phyloP scores from a whole-genome alignment of 352 stramenopile genomes.

The Phytophthora pinifolia region DNA sequence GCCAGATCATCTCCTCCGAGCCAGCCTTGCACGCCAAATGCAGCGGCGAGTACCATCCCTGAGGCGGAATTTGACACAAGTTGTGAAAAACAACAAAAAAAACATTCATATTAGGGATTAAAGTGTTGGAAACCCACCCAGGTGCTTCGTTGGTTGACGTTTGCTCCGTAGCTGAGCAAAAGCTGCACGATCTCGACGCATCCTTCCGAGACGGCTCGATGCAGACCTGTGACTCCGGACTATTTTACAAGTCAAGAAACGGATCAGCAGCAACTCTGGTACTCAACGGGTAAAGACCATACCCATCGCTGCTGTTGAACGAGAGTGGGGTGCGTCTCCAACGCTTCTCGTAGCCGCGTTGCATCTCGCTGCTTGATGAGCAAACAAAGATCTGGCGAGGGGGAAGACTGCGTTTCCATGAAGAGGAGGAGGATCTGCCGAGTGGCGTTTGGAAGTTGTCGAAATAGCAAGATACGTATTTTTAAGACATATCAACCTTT shows the following conservation, averaged over 20 bases:
- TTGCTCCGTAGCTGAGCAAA: slow-evolving; percentile 46
- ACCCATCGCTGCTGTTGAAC: slow-evolving; percentile 67
- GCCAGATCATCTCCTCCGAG: slow-evolving; percentile 60
- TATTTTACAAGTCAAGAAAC: slow-evolving; percentile 14
- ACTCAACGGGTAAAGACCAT: slow-evolving; percentile 1
- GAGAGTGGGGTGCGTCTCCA: slow-evolving; percentile 36
- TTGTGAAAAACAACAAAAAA: no score
- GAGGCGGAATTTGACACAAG: neutral
- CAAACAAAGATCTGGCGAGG: slow-evolving; percentile 52
- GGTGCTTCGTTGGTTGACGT: slow-evolving; percentile 56
- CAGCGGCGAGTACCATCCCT: slow-evolving; percentile 80
- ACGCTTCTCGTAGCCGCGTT: slow-evolving; percentile 29
- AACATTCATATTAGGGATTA: no score
- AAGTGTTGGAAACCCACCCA: no score
- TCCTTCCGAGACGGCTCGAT: slow-evolving; percentile 56
- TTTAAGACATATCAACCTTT: no score
- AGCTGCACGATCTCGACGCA: slow-evolving; percentile 45
- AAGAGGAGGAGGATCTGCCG: neutral
- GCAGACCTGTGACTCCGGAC: slow-evolving; percentile 64
- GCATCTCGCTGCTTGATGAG: slow-evolving; percentile 49
- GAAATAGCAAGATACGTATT: neutral
- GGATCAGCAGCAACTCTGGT: slow-evolving; percentile 1
- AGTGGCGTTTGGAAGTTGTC: slow-evolving; percentile 5
- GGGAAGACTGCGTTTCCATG: slow-evolving; percentile 4
- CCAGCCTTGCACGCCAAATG: slow-evolving; percentile 76